Base-by-base conservation (phyloP, 179 eudicot species). In the Nepenthes alata region DNA sequence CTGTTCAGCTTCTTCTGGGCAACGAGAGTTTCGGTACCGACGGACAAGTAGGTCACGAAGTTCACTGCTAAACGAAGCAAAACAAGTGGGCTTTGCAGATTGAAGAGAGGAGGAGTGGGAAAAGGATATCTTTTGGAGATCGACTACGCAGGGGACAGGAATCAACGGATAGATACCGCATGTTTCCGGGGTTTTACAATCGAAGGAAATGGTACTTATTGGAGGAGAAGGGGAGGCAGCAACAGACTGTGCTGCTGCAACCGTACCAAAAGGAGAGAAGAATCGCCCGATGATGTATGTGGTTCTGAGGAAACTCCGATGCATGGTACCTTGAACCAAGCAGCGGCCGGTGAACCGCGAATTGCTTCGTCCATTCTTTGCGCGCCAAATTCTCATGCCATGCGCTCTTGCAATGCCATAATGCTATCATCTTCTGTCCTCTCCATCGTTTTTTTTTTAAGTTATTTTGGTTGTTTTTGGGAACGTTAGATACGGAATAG, bases 1-100 rank as follows among this genome's bases (percentile, higher is more conserved):
- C 73, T 74, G 69, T 35, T 70, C 51, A 55, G 90, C 86, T 59
- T 80, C 88, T 2, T 57, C 37, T 48, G 2, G 58, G 55, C 66
- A 36, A 59, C 67, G 47, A 65, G 75, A 75, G 65, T 74, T 37
- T 39, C 66, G 73, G 61, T 61, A 89, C n/a, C 60, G 65, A 12
- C 49, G 47, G 16, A 76, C 76, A 49, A 89, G 80, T 63, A 62
- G 35, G 25, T 82, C 82, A 37, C 58, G 65, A 11, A 63, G 49
- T 34, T 69, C 59, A 10, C 62, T 47, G 35, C 37, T 13, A 3
- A 58, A 35, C 41, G 39, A 35, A 35, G 50, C 37, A 47, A 53
- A 35, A 59, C 11, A 13, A 10, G 34, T 63, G 14, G 53, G 55
- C n/a, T 63, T 35, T 37, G 39, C 4, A 5, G 41, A 34, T 10